Evolutionary conservation across 2,329 filamentous ascomycete species (phyloP).

Genomic region (Cyclaneusma minus): DNA sequence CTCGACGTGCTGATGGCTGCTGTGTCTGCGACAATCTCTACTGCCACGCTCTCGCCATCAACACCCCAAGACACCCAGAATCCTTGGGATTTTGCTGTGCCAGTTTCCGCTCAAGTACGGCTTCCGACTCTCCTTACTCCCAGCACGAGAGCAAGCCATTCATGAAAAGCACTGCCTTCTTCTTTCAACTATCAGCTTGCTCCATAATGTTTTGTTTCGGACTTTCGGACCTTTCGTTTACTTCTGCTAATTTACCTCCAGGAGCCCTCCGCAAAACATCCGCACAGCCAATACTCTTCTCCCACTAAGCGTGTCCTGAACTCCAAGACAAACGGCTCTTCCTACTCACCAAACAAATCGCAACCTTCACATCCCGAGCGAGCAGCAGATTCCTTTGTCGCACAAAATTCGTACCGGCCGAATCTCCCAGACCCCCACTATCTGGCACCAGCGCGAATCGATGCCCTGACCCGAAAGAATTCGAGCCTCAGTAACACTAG

Average conservation of each 20-base stretch:
- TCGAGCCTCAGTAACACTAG: conserved; percentile 25
- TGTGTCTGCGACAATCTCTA: conserved; percentile 18
- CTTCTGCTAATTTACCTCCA: neutral
- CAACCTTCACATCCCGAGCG: conserved; percentile 9
- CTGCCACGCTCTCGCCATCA: conserved; percentile 16
- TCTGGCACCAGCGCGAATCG: conserved; percentile 19
- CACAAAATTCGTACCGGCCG: conserved; percentile 11
- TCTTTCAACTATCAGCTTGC: too few relatives aligned
- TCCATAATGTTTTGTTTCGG: too few relatives aligned
- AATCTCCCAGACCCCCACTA: conserved; percentile 14
- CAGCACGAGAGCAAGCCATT: too few relatives aligned
- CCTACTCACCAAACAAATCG: conserved; percentile 1
- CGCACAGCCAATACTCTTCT: conserved; percentile 1
- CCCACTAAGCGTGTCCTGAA: conserved; percentile 1
- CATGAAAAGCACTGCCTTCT: too few relatives aligned
- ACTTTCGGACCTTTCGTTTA: neutral
- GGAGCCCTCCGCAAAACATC: conserved; percentile 1
- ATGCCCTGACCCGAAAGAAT: conserved; percentile 23
- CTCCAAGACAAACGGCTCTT: conserved; percentile 2
- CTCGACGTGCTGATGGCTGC: too few relatives aligned
- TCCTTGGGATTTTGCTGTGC: conserved; percentile 17
- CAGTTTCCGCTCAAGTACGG: conserved; percentile 15
- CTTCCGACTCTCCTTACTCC: too few relatives aligned
- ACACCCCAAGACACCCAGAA: conserved; percentile 15
- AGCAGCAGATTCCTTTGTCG: conserved; percentile 10